Base-by-base conservation (phyloP, 148 eudicot genomes). In the Chenopodium berlandieri region DNA sequence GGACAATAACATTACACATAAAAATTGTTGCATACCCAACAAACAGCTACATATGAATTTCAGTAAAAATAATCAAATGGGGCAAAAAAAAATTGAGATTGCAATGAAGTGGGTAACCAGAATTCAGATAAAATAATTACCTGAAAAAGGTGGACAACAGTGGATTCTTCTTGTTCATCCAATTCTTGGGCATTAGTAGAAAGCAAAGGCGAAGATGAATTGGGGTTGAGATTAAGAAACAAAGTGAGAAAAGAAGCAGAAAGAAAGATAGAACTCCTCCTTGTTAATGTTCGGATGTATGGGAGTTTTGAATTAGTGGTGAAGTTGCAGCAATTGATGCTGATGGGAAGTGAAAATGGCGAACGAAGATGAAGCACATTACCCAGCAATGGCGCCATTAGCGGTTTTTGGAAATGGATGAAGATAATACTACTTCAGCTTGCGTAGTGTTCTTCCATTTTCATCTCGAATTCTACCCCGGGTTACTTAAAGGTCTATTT, bases 61-160 rank as follows among this genome's bases (percentile, higher is more conserved):
- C 50, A 9, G 10, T 1, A 7, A 10, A 47, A 7, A 47, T 7
- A 7, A 7, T 10, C 0, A 48, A 48, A 48, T 48, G 14, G 52
- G 12, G 52, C 2, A 48, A 48, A 11, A 27, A 27, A 9, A 48
- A 48, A 48, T 48, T 48, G 52, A 48, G 9, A 48, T 48, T 48
- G 54, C 11, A 11, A 48, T 48, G 52, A 48, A 48, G 14, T 48
- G 54, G 11, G 54, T 2, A 48, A 48, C 11, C 54, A 56, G 4
- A 56, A 56, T 13, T 56, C 7, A 13, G 40, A 37, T 2, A 4
- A 56, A 56, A 14, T 2, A 17, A 11, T 25, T 74, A 94, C 98
- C 94, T 92, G 85, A 80, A 94, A 94, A 80, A 91, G 86, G 58
- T 66, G 88, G 75, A 91, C 90, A 34, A 92, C 78, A 13, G 89